Conservation (phyloP, 2,329 filamentous ascomycete species). For the Talaromyces sp. region DNA sequence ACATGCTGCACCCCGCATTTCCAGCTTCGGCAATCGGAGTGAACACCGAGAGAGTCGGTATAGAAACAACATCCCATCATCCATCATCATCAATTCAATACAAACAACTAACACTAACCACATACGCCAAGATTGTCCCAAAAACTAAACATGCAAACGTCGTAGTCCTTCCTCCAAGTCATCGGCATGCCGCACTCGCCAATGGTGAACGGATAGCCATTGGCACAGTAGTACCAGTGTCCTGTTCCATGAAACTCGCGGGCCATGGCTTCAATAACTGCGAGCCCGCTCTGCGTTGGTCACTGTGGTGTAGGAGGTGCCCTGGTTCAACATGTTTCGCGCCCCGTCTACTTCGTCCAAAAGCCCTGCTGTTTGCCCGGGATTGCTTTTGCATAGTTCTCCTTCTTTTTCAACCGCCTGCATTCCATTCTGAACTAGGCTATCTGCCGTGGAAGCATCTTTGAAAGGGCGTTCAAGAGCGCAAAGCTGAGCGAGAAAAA, state of each 20-base stretch:
- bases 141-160: background rate
- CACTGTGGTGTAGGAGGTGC: slow-evolving; percentile 46
- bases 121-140: background rate
- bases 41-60: background rate
- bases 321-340: slow-evolving; percentile 42
- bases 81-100: background rate
- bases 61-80: background rate
- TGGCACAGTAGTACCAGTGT: slow-evolving; percentile 37
- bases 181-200: slow-evolving; percentile 25
- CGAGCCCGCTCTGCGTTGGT: slow-evolving; percentile 47
- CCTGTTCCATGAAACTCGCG: slow-evolving; percentile 48
- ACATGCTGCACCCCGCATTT: slow-evolving; percentile 1
- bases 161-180: slow-evolving; percentile 2
- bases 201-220: slow-evolving; percentile 18
- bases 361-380: slow-evolving; percentile 30
- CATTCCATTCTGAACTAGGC: background rate
- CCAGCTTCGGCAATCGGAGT: background rate
- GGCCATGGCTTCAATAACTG: slow-evolving; percentile 49
- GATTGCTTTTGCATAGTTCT: slow-evolving; percentile 5
- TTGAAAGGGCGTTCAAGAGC: slow-evolving; percentile 33
- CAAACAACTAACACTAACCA: background rate
- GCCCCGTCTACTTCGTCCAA: slow-evolving; percentile 43
- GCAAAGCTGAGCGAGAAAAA: slow-evolving; percentile 47
- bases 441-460: background rate
- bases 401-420: background rate